Base-by-base conservation (phyloP, 164 flowering plant genomes). In the Stephania yunnanensis region DNA sequence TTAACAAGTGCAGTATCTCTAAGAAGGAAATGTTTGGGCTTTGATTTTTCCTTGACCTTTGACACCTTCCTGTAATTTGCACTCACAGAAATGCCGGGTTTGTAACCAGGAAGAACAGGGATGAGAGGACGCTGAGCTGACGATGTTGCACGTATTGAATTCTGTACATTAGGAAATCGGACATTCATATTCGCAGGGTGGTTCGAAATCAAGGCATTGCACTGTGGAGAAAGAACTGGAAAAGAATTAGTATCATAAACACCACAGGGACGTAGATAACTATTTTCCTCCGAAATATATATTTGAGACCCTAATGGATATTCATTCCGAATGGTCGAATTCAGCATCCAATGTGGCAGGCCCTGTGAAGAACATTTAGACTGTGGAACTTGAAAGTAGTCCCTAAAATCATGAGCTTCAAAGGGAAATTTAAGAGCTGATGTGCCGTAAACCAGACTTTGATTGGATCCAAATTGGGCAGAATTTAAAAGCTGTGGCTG, bases 351-450 rank as follows among this genome's bases (percentile, higher is more conserved):
- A 8, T 81, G 85, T 10, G 86, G 80, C 17, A 85, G 71, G 66
- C 66, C 64, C 69, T 69, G 73, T 12, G 86, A 78, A 69, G 87
- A 74, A 67, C 75, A 69, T 52, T 70, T 80, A 44, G 71, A 30
- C 80, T 79, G 68, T 17, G 82, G 73, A 46, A 80, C 81, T 66
- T 80, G 82, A 17, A 73, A 71, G 78, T 72, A 70, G 10, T 79
- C 83, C 52, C 68, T 71, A 71, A 11, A 77, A 74, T 79, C 84
- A 50, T 87, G 83, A 52, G 78, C 71, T 74, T 82, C 52, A 77
- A 85, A 86, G 68, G 86, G 91, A 74, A 87, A 87, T 45, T 74
- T 71, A 46, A 80, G 77, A 68, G 76, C 73, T 66, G 87, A 79
- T 69, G 76, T 22, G 63, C 68, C 76, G 69, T 71, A 69, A 55